Evolutionary conservation across 805 yeast genomes (phyloP).

Genomic region (Nakazawaea ernobii): DNA sequence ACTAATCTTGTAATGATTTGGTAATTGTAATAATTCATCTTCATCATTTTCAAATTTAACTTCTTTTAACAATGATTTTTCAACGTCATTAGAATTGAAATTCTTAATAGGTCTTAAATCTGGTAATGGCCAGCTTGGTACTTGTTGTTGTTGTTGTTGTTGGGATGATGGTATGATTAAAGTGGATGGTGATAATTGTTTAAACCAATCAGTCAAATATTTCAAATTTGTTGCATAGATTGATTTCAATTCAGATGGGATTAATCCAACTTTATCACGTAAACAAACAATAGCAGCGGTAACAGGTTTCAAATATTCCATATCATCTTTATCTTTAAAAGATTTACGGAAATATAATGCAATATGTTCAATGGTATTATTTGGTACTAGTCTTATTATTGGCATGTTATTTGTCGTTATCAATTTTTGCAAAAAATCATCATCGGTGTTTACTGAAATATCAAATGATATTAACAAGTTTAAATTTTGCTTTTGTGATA

Average conservation of each 20-base stretch:
- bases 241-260: constrained; percentile 77
- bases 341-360: constrained; percentile 40
- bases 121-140: constrained; percentile 69
- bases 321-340: constrained; percentile 25
- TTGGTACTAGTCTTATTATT: constrained; percentile 65
- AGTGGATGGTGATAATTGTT: constrained; percentile 23
- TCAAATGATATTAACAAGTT: constrained; percentile 27
- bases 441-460: constrained; percentile 21
- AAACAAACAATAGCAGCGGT: constrained; percentile 80
- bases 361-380: constrained; percentile 82
- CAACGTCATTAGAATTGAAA: constrained; percentile 71
- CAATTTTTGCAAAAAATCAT: constrained; percentile 6
- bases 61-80: constrained; percentile 67
- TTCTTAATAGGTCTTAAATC: constrained; percentile 58
- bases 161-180: constrained; percentile 9
- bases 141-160: constrained; percentile 13
- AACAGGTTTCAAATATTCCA: constrained; percentile 53
- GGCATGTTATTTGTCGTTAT: constrained; percentile 18
- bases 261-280: constrained; percentile 72
- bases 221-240: constrained; percentile 61
- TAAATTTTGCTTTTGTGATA: constrained; percentile 12
- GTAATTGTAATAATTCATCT: constrained; percentile 20
- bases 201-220: constrained; percentile 59
- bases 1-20: constrained; percentile 18
- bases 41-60: constrained; percentile 58